Base-by-base conservation (phyloP, 257 asterid genomes). In the Echium plantagineum region DNA sequence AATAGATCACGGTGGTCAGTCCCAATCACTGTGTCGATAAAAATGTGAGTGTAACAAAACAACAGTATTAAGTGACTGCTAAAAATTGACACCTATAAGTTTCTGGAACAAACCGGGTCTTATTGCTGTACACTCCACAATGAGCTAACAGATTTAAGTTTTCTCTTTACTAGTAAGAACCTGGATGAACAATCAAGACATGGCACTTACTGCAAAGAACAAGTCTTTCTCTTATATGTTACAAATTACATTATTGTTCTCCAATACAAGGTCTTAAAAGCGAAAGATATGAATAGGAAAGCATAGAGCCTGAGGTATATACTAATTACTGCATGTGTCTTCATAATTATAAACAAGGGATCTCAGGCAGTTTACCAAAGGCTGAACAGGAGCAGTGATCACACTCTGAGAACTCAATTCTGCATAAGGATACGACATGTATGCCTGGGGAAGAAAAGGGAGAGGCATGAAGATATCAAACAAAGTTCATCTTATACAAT, bases 291-390 rank as follows among this genome's bases (percentile, higher is more conserved):
- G 52, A 26, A 32, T 9, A 18, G 7, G 5, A 5, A 52, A 53
- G 26, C 51, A 60, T n/a, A 35, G 42, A 18, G 32, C 15, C 12
- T 31, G 3, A 32, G 12, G 42, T 65, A 21, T 12, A 30, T 9
- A 47, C 52, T 48, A 49, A 19, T 53, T 17, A 17, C 7, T 38
- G 55, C 61, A 35, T 35, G 9, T 18, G 63, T 48, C 9, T n/a
- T 60, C 54, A 28, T 46, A 58, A 21, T 54, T 21, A 8, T 21
- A 28, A 62, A 28, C 21, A 28, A n/a, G 31, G 49, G 59, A 21
- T 35, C 58, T 60, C 69, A 51, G 59, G 30, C 52, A 57, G 62
- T 32, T 63, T 72, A 79, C 78, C 77, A 52, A 42, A 21, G 67
- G 69, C 52, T 60, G 70, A 57, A 26, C 54, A 46, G 55, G 54